Evolutionary conservation across 306 rosid genomes (phyloP).

Genomic region (Trifolium repens): DNA sequence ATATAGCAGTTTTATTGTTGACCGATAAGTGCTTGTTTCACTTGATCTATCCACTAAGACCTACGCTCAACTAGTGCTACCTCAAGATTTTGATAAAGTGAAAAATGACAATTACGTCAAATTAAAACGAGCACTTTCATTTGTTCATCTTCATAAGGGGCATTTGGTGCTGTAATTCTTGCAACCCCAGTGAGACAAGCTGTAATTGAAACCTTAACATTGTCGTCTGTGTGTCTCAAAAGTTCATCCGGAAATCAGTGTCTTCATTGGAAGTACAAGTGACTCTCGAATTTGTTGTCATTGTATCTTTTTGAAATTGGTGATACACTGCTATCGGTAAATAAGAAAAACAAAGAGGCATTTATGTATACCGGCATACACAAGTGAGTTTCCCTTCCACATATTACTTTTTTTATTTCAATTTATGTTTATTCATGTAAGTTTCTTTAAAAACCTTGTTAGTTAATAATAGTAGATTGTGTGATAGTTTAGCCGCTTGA

Average conservation of each 20-base stretch:
- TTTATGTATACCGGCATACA: too few relatives aligned
- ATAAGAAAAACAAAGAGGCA: too few relatives aligned
- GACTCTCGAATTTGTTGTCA: conserved; percentile 19
- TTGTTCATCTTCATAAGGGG: conserved; percentile 68
- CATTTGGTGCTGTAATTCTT: conserved; percentile 86
- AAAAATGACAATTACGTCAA: conserved; percentile 22
- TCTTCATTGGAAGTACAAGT: conserved; percentile 65
- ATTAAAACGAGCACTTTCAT: conserved; percentile 65
- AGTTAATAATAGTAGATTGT: too few relatives aligned
- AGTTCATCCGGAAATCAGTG: conserved; percentile 58
- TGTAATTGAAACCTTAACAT: conserved; percentile 58
- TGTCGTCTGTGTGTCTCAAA: conserved; percentile 56
- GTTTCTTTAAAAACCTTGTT: too few relatives aligned
- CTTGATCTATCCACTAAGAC: neutral
- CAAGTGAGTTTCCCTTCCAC: too few relatives aligned
- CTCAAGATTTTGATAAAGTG: neutral
- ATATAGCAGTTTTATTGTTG: too few relatives aligned
- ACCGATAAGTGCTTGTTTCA: neutral
- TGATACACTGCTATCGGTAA: too few relatives aligned
- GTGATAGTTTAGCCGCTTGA: too few relatives aligned
- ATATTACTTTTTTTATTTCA: too few relatives aligned
- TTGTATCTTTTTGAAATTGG: too few relatives aligned
- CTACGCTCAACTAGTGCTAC: neutral
- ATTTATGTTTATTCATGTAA: too few relatives aligned
- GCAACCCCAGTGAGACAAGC: conserved; percentile 65